phyloP scores from a whole-genome alignment of 2,329 filamentous ascomycete species.

The Diaporthe sp. region DNA sequence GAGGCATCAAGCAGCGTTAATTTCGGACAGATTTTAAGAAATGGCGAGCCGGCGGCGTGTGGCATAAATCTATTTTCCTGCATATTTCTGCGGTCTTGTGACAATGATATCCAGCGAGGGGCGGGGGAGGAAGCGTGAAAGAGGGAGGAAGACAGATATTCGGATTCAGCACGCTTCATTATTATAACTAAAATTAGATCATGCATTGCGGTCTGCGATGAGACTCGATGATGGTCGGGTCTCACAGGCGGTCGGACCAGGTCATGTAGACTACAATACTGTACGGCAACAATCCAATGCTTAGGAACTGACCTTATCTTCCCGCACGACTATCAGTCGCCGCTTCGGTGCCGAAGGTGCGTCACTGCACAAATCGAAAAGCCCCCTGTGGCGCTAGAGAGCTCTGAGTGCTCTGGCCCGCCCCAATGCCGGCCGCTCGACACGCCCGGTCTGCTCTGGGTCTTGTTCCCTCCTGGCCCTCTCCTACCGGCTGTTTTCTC shows the following conservation, averaged over 20 bases:
- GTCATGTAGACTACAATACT: not conserved
- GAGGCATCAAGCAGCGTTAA: slow-evolving; percentile 51
- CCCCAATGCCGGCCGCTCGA: slow-evolving; percentile 38
- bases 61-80: slow-evolving; percentile 9
- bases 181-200: slow-evolving; percentile 14
- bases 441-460: slow-evolving; percentile 27
- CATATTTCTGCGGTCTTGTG: slow-evolving; percentile 21
- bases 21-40: too few relatives aligned
- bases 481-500: slow-evolving; percentile 31
- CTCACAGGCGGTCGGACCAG: not conserved
- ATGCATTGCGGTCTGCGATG: not conserved
- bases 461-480: slow-evolving; percentile 28
- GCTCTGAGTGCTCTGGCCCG: slow-evolving; percentile 27
- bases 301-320: slow-evolving; percentile 21
- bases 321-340: slow-evolving; percentile 16
- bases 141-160: not conserved
- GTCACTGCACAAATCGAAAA: slow-evolving; percentile 33
- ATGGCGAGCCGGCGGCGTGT: not conserved
- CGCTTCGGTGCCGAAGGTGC: slow-evolving; percentile 32
- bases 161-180: not conserved
- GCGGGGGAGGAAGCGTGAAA: not conserved
- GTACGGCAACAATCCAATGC: not conserved
- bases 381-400: slow-evolving; percentile 34
- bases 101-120: slow-evolving; percentile 32
- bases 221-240: not conserved